Evolutionary conservation across 2,329 filamentous ascomycete genomes (phyloP).

Genomic region (Fusarium sp.): DNA sequence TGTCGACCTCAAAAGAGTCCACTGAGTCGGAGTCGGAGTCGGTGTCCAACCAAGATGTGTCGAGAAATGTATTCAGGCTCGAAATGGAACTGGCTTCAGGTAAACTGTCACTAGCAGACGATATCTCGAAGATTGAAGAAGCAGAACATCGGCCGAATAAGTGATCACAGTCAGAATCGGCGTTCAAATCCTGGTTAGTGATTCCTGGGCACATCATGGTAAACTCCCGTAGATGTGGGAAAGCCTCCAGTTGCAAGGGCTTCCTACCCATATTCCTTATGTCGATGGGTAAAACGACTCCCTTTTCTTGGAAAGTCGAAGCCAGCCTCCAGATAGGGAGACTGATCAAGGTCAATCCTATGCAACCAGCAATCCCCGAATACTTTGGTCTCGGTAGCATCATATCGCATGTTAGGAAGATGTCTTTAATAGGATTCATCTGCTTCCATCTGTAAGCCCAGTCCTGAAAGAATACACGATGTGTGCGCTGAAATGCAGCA

Average conservation of each 20-base stretch:
- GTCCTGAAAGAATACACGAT: constrained; percentile 6
- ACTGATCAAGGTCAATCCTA: neutral
- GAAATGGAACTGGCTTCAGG: neutral
- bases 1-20: neutral
- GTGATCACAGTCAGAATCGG: neutral
- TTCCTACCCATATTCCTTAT: neutral
- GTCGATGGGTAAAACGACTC: neutral
- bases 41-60: neutral
- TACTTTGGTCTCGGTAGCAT: constrained; percentile 6
- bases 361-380: neutral
- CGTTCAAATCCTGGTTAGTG: neutral
- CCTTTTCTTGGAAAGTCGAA: constrained; percentile 4
- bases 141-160: neutral
- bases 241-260: neutral
- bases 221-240: constrained; percentile 22
- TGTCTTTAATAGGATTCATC: constrained; percentile 17
- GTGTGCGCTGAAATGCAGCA: neutral
- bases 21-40: neutral
- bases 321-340: constrained; percentile 8
- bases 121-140: neutral
- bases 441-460: neutral
- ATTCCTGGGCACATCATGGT: constrained; percentile 16
- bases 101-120: too few species aligned
- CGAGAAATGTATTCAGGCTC: neutral
- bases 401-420: constrained; percentile 20